Conservation (phyloP, 768 basidiomycete genomes). For the Leucocoprinus birnbaumii region DNA sequence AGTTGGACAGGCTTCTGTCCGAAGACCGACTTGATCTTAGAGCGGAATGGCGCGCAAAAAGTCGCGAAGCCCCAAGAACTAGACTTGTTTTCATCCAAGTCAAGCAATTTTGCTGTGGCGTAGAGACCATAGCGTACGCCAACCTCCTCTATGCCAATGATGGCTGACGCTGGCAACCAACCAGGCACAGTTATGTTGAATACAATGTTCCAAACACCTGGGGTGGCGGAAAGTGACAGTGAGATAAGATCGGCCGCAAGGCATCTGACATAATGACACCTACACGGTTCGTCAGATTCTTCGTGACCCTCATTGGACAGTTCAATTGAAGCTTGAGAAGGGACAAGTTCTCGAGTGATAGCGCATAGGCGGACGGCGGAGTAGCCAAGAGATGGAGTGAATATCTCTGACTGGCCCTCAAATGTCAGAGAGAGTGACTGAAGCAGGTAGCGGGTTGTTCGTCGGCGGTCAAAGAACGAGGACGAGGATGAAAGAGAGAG, state of each 20-base stretch:
- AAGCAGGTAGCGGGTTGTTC: conserved; percentile 50
- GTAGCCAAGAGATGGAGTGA: conserved; percentile 65
- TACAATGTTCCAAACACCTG: conserved; percentile 66
- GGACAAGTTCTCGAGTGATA: conserved; percentile 59
- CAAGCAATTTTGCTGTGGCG: conserved; percentile 60
- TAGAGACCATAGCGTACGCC: conserved; percentile 67
- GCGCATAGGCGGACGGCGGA: conserved; percentile 64
- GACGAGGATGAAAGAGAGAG: conserved; percentile 58
- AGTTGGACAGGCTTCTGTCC: conserved; percentile 44
- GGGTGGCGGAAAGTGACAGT: conserved; percentile 2
- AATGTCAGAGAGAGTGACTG: conserved; percentile 74
- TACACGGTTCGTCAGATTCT: conserved; percentile 50
- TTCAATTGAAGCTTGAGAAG: conserved; percentile 46
- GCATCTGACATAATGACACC: conserved; percentile 13
- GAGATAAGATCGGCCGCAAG: not conserved
- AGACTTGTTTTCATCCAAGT: conserved; percentile 37
- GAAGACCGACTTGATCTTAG: conserved; percentile 36
- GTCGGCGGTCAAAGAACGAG: conserved; percentile 53
- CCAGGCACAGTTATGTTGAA: conserved; percentile 88
- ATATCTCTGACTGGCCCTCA: conserved; percentile 82
- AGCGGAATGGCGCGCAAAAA: conserved; percentile 56
- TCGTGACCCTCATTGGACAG: conserved; percentile 65
- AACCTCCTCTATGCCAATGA: conserved; percentile 45
- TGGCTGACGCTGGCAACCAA: conserved; percentile 74
- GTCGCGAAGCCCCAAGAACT: conserved; percentile 44